Base-by-base conservation (phyloP, 495 filamentous ascomycete species). In the Podospora comata region DNA sequence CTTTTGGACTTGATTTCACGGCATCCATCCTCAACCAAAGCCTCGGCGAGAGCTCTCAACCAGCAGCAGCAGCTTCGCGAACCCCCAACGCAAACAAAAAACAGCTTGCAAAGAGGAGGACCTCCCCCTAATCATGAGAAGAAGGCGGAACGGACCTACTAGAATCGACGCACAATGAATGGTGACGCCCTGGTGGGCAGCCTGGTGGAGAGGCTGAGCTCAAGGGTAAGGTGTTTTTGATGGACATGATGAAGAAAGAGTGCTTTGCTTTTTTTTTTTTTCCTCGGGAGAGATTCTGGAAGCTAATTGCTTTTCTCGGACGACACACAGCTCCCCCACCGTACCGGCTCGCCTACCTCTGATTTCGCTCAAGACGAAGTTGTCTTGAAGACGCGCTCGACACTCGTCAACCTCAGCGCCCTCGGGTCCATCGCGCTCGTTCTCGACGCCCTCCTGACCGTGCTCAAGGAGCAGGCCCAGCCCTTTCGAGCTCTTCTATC, bases 111-210 rank as follows among this genome's bases (percentile, higher is more conserved):
- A 48, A 11, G 39, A 48, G 39, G 39, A 48, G 30, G 30, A 15
- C 15, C n/a, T 34, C 18, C 59, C 59, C 66, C 63, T 65, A 73
- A 77, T 67, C 74, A 77, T 77, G 75, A 72, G 58, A 72, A 75
- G 75, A 61, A 74, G 71, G 30, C 61, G 73, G 71, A 65, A 61
- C 44, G 68, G 34, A 64, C 59, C 68, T 71, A 71, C 68, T 66
- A 70, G 70, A 68, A 62, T 71, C 72, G 68, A 72, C 69, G 67
- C 54, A 75, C 73, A 73, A 89, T 90, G 87, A 88, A 85, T 77
- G 82, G 84, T 75, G 87, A 89, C 79, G 83, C 82, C 77, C 78
- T 89, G 75, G 86, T 90, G 69, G 82, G 85, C 78, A 85, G 85
- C 75, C 79, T 90, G 71, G 84, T 90, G 72, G 87, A 89, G 78